Percentiles rank a stretch among this genome's conserved stretches.
Evolutionary conservation across 129 eudicot species (phyloP).

Genomic region (Erigeron canadensis): DNA sequence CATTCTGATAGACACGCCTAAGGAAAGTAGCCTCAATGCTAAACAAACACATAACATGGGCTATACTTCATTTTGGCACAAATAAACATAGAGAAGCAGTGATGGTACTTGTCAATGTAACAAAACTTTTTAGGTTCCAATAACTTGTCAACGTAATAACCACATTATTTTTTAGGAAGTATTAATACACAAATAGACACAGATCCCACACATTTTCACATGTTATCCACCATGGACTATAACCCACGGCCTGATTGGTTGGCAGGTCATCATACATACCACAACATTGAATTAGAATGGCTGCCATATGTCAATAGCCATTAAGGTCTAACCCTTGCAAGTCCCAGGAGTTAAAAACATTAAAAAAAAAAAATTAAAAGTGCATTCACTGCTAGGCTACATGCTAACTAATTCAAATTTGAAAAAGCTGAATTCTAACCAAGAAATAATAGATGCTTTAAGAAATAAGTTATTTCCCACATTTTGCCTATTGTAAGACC

Average conservation of each 20-base stretch:
- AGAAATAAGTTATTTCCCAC: too few relatives aligned
- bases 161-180: too few relatives aligned
- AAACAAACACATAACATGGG: neutral
- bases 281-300: too few relatives aligned
- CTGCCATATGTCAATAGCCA: neutral
- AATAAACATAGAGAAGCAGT: neutral
- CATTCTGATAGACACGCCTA: neutral
- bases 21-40: neutral
- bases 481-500: neutral
- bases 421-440: constrained; percentile 9
- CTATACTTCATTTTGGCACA: neutral
- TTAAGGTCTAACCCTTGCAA: neutral
- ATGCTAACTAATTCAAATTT: neutral
- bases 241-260: too few relatives aligned
- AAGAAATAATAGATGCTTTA: neutral
- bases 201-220: too few relatives aligned
- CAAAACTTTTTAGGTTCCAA: neutral
- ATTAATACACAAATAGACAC: too few relatives aligned
- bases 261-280: too few relatives aligned
- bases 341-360: neutral
- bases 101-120: neutral
- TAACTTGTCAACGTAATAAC: neutral
- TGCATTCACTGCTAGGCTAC: neutral
- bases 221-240: neutral
- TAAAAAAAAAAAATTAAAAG: neutral